Evolutionary conservation across 257 asterid species (phyloP), one percentile per base, ranked within the genome.

Genomic region (Cinchona pubescens): DNA sequence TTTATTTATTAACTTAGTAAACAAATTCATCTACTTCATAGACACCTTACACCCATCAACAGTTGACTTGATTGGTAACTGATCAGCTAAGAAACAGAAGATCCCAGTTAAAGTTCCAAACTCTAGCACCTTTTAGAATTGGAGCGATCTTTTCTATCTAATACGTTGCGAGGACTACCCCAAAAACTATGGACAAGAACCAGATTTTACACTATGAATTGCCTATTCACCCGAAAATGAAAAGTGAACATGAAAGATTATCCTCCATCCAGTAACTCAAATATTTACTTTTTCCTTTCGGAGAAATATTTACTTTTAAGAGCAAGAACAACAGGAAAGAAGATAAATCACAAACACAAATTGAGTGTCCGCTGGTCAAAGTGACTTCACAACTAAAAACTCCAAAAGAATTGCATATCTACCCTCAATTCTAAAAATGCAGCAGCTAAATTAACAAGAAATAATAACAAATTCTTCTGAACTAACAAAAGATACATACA

Each of bases 401-500:
- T 40, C 66, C n/a, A 23, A 37, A 38, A 21, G 4, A 49, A 16
- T 7, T 2, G 16, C 35, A 18, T 62, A 62, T 32, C 1, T 1
- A 27, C 0, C 21, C 30, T 40, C 55, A 67, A n/a, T 25, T 27
- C n/a, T 1, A 14, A 0, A 29, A 27, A 32, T 25, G 19, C 43
- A 18, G 43, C 23, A 53, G 13, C 29, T 9, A 69, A 43, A 67
- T 7, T 45, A 40, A 18, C 60, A 5, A 0, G 27, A 29, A 53
- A 27, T 27, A 58, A 40, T 7, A 62, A 4, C 21, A 45, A 16
- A 58, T 11, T 30, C 15, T 18, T 25, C 35, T 7, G 34, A 69
- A 70, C 37, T 5, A 12, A 23, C 8, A 58, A 56, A 71, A 68
- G 27, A 55, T 37, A 73, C 96, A 80, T 94, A 92, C 98, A 94